These are phyloP conservation scores for Linnemannia exigua DNA, from an alignment of 192 early-diverging fungal species.

Conservation along the genomic window DNA sequence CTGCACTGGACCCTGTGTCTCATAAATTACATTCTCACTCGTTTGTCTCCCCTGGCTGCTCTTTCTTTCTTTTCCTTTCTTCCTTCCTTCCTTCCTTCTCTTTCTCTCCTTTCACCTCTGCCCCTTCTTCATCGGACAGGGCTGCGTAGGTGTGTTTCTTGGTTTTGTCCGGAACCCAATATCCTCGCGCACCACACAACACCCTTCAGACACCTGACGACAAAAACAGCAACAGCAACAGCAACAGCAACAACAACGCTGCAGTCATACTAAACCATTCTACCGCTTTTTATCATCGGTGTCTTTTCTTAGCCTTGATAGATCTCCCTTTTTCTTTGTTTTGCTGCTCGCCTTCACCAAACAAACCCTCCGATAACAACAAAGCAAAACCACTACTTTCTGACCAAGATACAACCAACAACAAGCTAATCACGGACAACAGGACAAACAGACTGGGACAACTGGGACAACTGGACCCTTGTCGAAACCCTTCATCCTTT, in stretches of 20 bases:
- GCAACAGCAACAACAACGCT: neutral
- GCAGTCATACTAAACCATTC: neutral
- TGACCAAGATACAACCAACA: too few relatives aligned
- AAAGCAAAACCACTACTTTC: neutral
- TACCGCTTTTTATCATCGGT: too few relatives aligned
- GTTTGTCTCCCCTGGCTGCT: neutral
- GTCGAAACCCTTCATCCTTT: neutral
- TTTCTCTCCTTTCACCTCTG: neutral
- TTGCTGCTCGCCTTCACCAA: neutral
- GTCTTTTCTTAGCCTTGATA: neutral
- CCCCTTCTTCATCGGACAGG: neutral
- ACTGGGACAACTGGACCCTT: neutral
- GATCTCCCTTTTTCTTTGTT: neutral
- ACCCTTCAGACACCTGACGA: too few relatives aligned
- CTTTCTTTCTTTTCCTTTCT: neutral
- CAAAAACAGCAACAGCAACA: neutral
- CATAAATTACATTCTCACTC: neutral
- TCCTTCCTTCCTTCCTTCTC: neutral
- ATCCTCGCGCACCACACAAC: neutral
- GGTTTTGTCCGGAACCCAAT: neutral
- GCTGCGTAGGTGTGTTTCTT: neutral
- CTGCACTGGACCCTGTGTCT: conserved; percentile 8
- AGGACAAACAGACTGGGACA: neutral
- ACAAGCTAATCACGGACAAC: neutral
- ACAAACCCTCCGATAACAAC: neutral